phyloP scores from a whole-genome alignment of 1,139 yeast genomes.

The Yamadazyma sp. region DNA sequence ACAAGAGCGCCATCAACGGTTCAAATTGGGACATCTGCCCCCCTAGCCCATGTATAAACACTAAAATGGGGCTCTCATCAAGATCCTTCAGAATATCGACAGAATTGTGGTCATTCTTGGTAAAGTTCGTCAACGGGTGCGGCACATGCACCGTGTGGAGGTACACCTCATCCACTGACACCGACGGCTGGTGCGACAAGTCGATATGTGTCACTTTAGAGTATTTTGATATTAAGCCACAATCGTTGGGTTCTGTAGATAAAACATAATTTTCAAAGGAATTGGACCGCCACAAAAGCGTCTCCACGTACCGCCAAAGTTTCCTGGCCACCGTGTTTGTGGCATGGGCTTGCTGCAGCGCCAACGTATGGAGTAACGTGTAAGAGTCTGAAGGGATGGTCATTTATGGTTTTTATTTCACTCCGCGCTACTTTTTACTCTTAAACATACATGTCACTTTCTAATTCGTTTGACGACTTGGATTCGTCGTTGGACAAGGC shows the following conservation, averaged over 20 bases:
- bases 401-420: neutral
- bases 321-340: conserved; percentile 22
- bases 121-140: conserved; percentile 52
- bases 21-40: conserved; percentile 78
- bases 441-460: neutral
- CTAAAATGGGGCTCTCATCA: conserved; percentile 53
- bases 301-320: conserved; percentile 23
- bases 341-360: conserved; percentile 6
- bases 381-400: conserved; percentile 5
- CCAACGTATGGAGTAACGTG: conserved; percentile 8
- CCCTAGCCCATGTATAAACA: conserved; percentile 74
- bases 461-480: conserved; percentile 31
- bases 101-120: conserved; percentile 37
- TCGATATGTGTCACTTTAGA: conserved; percentile 38
- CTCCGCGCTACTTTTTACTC: neutral
- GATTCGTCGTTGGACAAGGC: conserved; percentile 46
- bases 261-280: conserved; percentile 40
- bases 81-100: conserved; percentile 35
- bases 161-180: conserved; percentile 35
- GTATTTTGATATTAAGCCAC: conserved; percentile 53
- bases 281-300: neutral
- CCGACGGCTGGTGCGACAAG: conserved; percentile 19
- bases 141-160: conserved; percentile 49
- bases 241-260: conserved; percentile 51
- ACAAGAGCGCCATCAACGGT: conserved; percentile 58